These are phyloP conservation scores for Euryodendron excelsum DNA, from an alignment of 148 eudicot genomes.

Conservation along the genomic window DNA sequence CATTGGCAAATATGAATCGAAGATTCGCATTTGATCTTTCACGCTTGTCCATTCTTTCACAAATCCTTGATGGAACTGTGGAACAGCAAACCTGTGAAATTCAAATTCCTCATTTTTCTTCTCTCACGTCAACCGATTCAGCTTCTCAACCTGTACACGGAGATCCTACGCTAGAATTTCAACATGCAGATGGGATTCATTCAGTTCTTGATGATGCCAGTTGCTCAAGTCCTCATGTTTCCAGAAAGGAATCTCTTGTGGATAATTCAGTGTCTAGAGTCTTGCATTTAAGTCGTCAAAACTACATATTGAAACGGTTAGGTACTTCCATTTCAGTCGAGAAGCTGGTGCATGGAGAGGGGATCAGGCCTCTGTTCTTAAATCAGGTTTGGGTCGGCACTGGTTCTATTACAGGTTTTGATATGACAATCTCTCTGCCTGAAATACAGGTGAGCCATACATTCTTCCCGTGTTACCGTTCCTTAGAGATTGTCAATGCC, in stretches of 20 bases:
- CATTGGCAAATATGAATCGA: conserved; percentile 37
- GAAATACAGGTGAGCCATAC: conserved; percentile 65
- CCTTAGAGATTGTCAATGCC: not conserved
- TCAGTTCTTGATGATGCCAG: conserved; percentile 35
- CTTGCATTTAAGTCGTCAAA: conserved; percentile 34
- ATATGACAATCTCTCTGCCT: conserved; percentile 65
- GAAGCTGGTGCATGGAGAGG: conserved; percentile 38
- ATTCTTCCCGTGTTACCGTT: not conserved
- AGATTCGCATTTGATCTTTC: conserved; percentile 50
- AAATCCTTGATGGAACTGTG: conserved; percentile 29
- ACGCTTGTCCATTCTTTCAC: conserved; percentile 63
- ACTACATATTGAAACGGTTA: conserved; percentile 58
- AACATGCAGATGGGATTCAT: conserved; percentile 24
- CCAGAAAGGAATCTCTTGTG: conserved; percentile 28
- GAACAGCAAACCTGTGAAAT: conserved; percentile 31
- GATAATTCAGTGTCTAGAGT: conserved; percentile 21
- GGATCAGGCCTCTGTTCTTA: conserved; percentile 25
- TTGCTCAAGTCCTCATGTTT: conserved; percentile 37
- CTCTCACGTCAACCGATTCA: conserved; percentile 28
- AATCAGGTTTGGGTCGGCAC: conserved; percentile 67
- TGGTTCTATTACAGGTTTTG: conserved; percentile 71
- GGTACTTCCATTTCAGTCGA: conserved; percentile 52
- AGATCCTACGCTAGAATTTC: conserved; percentile 24
- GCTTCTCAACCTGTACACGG: conserved; percentile 27
- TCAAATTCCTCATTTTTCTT: conserved; percentile 49